Evolutionary conservation across 2,329 filamentous ascomycete genomes (phyloP).

Genomic region (Cladosporium sp.): DNA sequence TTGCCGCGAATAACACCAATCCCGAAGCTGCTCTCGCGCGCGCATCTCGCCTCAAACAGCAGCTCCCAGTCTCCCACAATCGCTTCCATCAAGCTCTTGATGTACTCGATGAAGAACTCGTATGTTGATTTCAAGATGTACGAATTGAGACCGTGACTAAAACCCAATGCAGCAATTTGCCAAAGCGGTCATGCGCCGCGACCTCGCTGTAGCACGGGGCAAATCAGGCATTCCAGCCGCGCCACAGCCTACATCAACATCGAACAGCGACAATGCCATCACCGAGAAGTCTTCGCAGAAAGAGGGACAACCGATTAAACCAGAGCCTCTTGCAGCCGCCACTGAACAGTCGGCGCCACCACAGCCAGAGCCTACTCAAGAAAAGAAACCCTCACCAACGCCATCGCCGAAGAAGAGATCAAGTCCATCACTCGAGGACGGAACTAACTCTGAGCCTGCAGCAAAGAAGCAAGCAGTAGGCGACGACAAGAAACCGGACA

Average conservation of each 20-base stretch:
- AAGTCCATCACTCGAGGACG: constrained; percentile 10
- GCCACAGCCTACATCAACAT: background rate
- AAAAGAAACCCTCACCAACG: background rate
- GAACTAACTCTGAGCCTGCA: background rate
- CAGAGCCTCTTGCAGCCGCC: background rate
- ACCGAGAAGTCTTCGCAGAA: background rate
- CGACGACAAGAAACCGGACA: background rate
- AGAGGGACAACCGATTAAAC: background rate
- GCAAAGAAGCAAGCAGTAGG: constrained; percentile 8
- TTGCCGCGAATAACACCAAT: constrained; percentile 34
- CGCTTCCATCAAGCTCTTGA: constrained; percentile 51
- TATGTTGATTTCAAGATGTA: constrained; percentile 20
- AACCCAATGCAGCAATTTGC: constrained; percentile 26
- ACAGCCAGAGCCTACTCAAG: constrained; percentile 1
- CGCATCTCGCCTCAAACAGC: constrained; percentile 32
- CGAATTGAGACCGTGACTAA: background rate
- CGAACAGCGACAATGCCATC: background rate
- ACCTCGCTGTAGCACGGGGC: constrained; percentile 30
- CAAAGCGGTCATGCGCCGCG: constrained; percentile 31
- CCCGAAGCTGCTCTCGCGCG: constrained; percentile 26
- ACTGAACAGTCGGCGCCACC: constrained; percentile 9
- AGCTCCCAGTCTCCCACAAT: constrained; percentile 37
- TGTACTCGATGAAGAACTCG: constrained; percentile 45
- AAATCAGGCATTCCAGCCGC: constrained; percentile 11
- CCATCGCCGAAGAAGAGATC: background rate